Evolutionary conservation across 495 filamentous ascomycete species (phyloP).

Genomic region (Daldinia loculata): DNA sequence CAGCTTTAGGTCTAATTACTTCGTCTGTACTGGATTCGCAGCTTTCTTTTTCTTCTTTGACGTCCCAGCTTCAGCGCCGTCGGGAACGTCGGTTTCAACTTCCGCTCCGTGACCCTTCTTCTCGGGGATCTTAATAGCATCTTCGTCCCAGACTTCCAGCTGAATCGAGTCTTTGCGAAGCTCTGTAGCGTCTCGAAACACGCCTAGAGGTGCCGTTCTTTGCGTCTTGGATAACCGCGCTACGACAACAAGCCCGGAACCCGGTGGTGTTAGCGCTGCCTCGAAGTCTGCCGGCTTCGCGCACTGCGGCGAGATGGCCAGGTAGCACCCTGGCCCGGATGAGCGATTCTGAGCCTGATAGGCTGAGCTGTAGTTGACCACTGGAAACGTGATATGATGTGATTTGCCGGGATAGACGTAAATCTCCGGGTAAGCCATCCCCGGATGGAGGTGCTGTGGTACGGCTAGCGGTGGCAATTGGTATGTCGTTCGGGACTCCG

Average conservation of each 20-base stretch:
- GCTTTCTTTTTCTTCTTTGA: constrained; percentile 1
- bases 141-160: constrained; percentile 39
- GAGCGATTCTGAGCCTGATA: neutral
- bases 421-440: constrained; percentile 20
- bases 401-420: constrained; percentile 34
- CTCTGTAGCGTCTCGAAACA: constrained; percentile 12
- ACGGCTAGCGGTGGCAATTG: neutral
- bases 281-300: constrained; percentile 32
- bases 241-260: constrained; percentile 20
- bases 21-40: neutral
- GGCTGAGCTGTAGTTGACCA: constrained; percentile 37
- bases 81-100: neutral
- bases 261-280: constrained; percentile 11
- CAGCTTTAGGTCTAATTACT: neutral
- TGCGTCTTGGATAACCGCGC: constrained; percentile 20
- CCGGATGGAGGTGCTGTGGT: neutral
- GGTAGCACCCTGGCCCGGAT: constrained; percentile 20
- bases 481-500: neutral
- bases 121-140: neutral
- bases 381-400: constrained; percentile 38
- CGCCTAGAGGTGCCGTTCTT: constrained; percentile 16
- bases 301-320: constrained; percentile 36
- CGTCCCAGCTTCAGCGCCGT: neutral
- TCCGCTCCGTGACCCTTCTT: neutral
- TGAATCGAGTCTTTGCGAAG: constrained; percentile 34